Base-by-base conservation (phyloP, 805 yeast genomes). In the Starmerella bombi region DNA sequence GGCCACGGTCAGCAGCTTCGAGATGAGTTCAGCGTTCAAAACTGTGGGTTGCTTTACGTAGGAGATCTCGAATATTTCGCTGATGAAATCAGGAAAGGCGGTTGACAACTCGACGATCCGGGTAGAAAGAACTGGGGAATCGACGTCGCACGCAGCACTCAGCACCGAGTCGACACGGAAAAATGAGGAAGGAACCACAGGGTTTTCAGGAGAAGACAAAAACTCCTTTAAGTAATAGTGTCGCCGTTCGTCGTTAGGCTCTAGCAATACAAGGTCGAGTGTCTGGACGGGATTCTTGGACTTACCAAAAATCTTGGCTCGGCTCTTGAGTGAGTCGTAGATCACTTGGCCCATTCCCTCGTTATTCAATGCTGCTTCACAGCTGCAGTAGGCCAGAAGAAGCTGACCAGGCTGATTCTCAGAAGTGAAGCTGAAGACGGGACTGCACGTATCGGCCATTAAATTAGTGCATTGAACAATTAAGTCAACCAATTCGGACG, bases 341-440 rank as follows among this genome's bases (percentile, higher is more conserved):
- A 48, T 38, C 5, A 48, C 3, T 14, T 22, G 19, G 1, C 36
- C 34, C 7, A 46, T n/a, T 3, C 7, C 23, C 6, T 8, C 25
- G 29, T 35, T 31, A 7, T 7, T 29, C 8, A 27, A 7, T 10
- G 38, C 37, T 8, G 20, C 25, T 2, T 5, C 23, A 34, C 21
- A 29, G 3, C 16, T 27, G n/a, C 45, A 30, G 28, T 40, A 48
- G 2, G 45, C 43, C 19, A 38, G 23, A 3, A 46, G 29, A 16
- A 49, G 40, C 25, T 37, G 36, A 18, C 39, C 15, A 1, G 44
- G 37, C 19, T 49, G 50, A 6, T 28, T 3, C 16, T 46, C 48
- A 3, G 38, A n/a, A 3, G 42, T 36, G 22, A 28, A 32, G 2
- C 29, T 20, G 21, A 45, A 22, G 15, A 42, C 23, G 3, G n/a